Conservation (phyloP, 2,329 filamentous ascomycete species). For the Fusarium sp. region DNA sequence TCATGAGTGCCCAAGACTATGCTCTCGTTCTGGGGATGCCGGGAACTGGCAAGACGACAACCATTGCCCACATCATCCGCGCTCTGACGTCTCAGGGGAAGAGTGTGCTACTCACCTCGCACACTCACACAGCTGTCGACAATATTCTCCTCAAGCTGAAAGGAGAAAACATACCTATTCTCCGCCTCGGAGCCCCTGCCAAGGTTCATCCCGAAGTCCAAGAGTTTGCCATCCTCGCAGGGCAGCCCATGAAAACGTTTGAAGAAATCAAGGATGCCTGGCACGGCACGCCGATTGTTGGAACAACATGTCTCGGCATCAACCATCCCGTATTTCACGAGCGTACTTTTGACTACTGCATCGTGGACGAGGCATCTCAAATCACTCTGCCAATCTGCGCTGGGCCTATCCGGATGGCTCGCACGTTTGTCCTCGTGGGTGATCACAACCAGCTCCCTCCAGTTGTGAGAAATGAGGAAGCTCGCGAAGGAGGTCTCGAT, state of each 20-base stretch:
- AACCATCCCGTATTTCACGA: conserved; percentile 90
- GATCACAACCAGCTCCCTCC: conserved; percentile 97
- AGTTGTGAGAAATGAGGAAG: conserved; percentile 91
- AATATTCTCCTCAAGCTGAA: conserved; percentile 96
- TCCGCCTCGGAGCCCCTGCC: conserved; percentile 85
- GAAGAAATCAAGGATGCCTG: conserved; percentile 88
- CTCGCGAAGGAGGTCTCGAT: conserved; percentile 86
- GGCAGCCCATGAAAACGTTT: conserved; percentile 78
- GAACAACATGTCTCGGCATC: conserved; percentile 93
- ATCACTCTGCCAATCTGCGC: conserved; percentile 96
- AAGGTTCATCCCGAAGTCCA: conserved; percentile 92
- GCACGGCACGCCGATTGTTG: conserved; percentile 88
- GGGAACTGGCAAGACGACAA: conserved; percentile 97
- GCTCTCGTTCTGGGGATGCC: conserved; percentile 98
- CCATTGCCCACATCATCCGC: conserved; percentile 96
- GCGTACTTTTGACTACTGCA: conserved; percentile 95
- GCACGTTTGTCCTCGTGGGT: conserved; percentile 93
- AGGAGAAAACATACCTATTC: conserved; percentile 78
- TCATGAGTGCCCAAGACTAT: conserved; percentile 96
- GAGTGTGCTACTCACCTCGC: conserved; percentile 92
- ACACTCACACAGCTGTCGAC: conserved; percentile 97
- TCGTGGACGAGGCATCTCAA: conserved; percentile 97
- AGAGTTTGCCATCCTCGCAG: conserved; percentile 84
- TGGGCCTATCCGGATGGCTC: conserved; percentile 92
- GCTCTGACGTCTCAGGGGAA: conserved; percentile 90